phyloP scores from a whole-genome alignment of 2,329 filamentous ascomycete species.

The Talaromyces pinophilus region DNA sequence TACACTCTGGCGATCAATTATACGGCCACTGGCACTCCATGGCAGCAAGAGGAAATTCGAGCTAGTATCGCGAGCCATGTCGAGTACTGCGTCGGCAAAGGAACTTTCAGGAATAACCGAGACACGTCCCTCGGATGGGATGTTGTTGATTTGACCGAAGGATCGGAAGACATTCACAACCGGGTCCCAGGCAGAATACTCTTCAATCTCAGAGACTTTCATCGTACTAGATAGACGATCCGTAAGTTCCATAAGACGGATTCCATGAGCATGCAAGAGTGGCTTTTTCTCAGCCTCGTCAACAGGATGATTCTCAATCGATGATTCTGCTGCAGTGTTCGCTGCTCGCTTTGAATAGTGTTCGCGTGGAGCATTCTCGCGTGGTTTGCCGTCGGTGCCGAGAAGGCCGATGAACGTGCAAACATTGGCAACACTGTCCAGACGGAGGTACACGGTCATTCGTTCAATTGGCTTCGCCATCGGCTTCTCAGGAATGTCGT shows the following conservation, averaged over 20 bases:
- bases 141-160: conserved; percentile 79
- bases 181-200: conserved; percentile 72
- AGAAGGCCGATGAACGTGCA: conserved; percentile 82
- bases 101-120: conserved; percentile 74
- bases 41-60: conserved; percentile 80
- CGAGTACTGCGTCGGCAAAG: conserved; percentile 75
- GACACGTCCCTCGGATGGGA: conserved; percentile 79
- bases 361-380: conserved; percentile 35
- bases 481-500: conserved; percentile 42
- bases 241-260: conserved; percentile 83
- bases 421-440: conserved; percentile 80
- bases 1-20: conserved; percentile 64
- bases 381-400: conserved; percentile 54
- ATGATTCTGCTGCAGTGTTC: conserved; percentile 18
- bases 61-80: conserved; percentile 67
- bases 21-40: conserved; percentile 81
- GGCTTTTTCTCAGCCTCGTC: conserved; percentile 27
- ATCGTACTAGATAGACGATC: conserved; percentile 95
- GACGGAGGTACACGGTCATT: conserved; percentile 76
- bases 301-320: conserved; percentile 29
- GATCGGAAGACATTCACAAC: conserved; percentile 90
- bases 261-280: conserved; percentile 73
- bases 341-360: conserved; percentile 36
- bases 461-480: conserved; percentile 57
- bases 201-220: conserved; percentile 81